Conservation (phyloP, 2,329 filamentous ascomycete genomes). For the Claviceps fusiformis region DNA sequence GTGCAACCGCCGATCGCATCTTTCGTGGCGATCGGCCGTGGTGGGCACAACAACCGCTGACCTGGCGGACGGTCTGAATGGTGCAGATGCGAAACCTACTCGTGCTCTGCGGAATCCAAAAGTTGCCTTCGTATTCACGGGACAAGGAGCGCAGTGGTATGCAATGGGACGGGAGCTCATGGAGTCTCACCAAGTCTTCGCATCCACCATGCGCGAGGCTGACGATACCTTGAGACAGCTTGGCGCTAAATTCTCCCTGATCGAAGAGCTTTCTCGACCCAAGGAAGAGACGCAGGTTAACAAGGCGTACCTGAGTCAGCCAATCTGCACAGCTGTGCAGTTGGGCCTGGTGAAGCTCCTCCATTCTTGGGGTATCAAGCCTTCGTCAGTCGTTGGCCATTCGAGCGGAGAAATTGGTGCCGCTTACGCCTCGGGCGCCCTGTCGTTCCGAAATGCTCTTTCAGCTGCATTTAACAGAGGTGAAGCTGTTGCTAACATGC, state of each 20-base stretch:
- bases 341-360: constrained; percentile 31
- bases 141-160: constrained; percentile 26
- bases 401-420: constrained; percentile 36
- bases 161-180: constrained; percentile 25
- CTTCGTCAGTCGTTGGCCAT: constrained; percentile 28
- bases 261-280: constrained; percentile 24
- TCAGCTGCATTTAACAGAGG: constrained; percentile 33
- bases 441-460: constrained; percentile 31
- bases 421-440: constrained; percentile 29
- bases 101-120: constrained; percentile 8
- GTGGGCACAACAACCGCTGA: constrained; percentile 30
- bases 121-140: constrained; percentile 24
- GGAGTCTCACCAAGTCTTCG: constrained; percentile 21
- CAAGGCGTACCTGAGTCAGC: constrained; percentile 29
- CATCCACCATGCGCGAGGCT: constrained; percentile 17
- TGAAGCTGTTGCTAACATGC: not conserved
- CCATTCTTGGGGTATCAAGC: constrained; percentile 27
- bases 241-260: constrained; percentile 22
- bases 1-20: constrained; percentile 28
- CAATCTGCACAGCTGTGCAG: constrained; percentile 32
- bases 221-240: constrained; percentile 21
- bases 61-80: constrained; percentile 29
- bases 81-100: constrained; percentile 9
- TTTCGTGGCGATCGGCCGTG: constrained; percentile 30
- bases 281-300: constrained; percentile 20